A percentile compares a stretch with the other conserved stretches of the same genome.
These are phyloP conservation scores for Ambrosia artemisiifolia DNA, from an alignment of 129 eudicot genomes.

Conservation along the genomic window DNA sequence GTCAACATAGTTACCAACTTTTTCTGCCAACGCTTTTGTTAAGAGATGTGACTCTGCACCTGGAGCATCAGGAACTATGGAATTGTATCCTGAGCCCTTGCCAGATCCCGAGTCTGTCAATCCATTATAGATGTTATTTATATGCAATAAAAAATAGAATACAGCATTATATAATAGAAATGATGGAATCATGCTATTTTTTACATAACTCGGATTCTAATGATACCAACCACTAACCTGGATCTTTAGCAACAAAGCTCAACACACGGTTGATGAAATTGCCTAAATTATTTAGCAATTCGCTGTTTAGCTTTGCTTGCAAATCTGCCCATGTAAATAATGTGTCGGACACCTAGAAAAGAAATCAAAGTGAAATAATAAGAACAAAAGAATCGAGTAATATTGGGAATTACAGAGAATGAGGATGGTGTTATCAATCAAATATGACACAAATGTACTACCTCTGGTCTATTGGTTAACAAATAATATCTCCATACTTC, in stretches of 20 bases:
- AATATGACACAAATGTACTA: conserved; percentile 26
- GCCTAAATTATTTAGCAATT: conserved; percentile 77
- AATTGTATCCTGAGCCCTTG: conserved; percentile 79
- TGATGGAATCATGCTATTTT: not conserved
- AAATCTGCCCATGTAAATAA: conserved; percentile 87
- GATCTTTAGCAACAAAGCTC: conserved; percentile 91
- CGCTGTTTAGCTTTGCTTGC: conserved; percentile 86
- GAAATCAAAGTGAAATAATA: not conserved
- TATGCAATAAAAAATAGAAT: conserved; percentile 7
- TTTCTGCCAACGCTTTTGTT: conserved; percentile 63
- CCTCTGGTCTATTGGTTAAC: conserved; percentile 94
- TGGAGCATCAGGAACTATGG: conserved; percentile 69
- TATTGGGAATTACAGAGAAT: not conserved
- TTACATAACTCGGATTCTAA: not conserved
- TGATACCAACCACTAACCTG: conserved; percentile 45
- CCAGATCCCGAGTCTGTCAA: conserved; percentile 39
- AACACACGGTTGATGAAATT: conserved; percentile 89
- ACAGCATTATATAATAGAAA: not conserved
- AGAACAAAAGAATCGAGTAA: not conserved
- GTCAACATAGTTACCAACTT: conserved; percentile 66
- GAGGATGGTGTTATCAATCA: not conserved
- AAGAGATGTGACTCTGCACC: conserved; percentile 66
- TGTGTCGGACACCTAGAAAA: conserved; percentile 81
- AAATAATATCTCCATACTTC: conserved; percentile 98
- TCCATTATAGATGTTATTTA: conserved; percentile 3